These are phyloP conservation scores for Kwoniella sp. DNA, from an alignment of 768 basidiomycete genomes.

Conservation along the genomic window DNA sequence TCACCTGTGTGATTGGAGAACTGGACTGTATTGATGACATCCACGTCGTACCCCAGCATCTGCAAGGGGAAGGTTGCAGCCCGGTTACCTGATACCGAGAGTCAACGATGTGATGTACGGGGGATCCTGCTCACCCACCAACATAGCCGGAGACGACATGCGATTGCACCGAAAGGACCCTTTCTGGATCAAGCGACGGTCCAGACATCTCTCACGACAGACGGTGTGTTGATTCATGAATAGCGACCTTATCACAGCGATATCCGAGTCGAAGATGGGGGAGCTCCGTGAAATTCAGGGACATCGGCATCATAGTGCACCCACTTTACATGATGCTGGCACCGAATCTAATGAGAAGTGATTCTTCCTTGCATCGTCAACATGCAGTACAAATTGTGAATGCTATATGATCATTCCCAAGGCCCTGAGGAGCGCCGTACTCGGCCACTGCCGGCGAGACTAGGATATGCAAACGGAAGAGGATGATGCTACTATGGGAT, in stretches of 20 bases:
- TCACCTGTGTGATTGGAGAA: slow-evolving; percentile 89
- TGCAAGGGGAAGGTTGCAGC: slow-evolving; percentile 63
- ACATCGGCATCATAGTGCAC: too few relatives aligned
- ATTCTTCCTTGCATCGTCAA: slow-evolving; percentile 18
- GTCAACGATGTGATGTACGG: not conserved
- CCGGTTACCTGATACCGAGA: slow-evolving; percentile 49
- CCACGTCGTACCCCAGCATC: slow-evolving; percentile 85
- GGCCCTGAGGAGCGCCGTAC: too few relatives aligned
- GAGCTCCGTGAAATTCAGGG: too few relatives aligned
- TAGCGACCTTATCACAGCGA: not conserved
- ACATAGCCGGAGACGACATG: slow-evolving; percentile 94
- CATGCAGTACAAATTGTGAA: not conserved
- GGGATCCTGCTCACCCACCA: slow-evolving; percentile 52
- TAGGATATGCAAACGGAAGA: slow-evolving; percentile 8
- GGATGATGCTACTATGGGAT: not conserved
- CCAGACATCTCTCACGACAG: too few relatives aligned
- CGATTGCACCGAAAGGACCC: slow-evolving; percentile 84
- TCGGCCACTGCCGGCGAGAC: too few relatives aligned
- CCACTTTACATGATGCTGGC: too few relatives aligned
- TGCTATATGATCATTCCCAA: not conserved
- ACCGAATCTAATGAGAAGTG: slow-evolving; percentile 18
- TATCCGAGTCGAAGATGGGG: not conserved
- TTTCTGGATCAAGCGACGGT: slow-evolving; percentile 35
- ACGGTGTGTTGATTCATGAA: too few relatives aligned
- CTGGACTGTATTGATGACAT: slow-evolving; percentile 89